Conservation (phyloP, 345 rosid species). For the rapeseed (Brassica napus) region DNA sequence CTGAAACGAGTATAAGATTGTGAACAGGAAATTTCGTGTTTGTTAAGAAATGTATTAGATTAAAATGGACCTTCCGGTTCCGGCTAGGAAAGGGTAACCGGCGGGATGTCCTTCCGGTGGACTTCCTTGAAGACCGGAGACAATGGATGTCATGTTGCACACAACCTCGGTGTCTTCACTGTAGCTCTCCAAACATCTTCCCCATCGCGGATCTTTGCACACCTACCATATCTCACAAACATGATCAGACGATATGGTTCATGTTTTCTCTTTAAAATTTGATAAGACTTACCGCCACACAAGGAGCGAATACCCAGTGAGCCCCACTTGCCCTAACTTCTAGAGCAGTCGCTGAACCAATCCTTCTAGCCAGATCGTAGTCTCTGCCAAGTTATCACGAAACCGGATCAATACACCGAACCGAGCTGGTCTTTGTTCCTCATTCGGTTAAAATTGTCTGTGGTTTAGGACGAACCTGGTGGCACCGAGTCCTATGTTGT, state of each 20-base stretch:
- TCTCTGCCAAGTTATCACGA: slow-evolving; percentile 46
- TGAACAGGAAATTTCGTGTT: background rate
- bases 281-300: slow-evolving; percentile 65
- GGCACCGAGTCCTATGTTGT: slow-evolving; percentile 82
- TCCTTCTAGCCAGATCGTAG: slow-evolving; percentile 60
- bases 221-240: slow-evolving; percentile 47
- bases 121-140: slow-evolving; percentile 77
- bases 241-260: background rate
- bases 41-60: background rate
- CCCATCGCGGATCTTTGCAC: slow-evolving; percentile 82
- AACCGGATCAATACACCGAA: background rate
- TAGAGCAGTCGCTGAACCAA: slow-evolving; percentile 76
- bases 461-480: slow-evolving; percentile 52
- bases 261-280: too few species aligned
- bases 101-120: slow-evolving; percentile 65
- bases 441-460: background rate
- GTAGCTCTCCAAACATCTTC: slow-evolving; percentile 77
- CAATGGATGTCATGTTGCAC: slow-evolving; percentile 61
- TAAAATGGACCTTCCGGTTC: slow-evolving; percentile 67
- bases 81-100: slow-evolving; percentile 78
- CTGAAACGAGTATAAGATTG: slow-evolving; percentile 39
- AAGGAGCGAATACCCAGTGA: slow-evolving; percentile 78
- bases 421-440: background rate
- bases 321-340: slow-evolving; percentile 83
- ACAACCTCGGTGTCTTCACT: slow-evolving; percentile 69